A percentile compares a stretch with the other conserved stretches of the same genome.
phyloP scores from a whole-genome alignment of 2,329 filamentous ascomycete genomes.

The Paecilomyces dactylethromorphus region DNA sequence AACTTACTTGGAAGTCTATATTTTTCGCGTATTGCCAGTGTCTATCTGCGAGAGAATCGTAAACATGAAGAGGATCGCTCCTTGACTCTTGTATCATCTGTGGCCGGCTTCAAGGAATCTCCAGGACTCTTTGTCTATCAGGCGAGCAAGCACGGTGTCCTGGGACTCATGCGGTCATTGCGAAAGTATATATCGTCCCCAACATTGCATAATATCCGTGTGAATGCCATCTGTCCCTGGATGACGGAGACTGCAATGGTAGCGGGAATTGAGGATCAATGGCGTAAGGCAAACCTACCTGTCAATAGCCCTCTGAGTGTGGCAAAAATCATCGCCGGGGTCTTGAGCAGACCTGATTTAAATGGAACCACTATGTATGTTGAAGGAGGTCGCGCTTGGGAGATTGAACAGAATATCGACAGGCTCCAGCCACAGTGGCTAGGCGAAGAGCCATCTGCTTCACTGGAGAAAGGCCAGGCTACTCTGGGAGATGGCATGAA shows the following conservation, averaged over 20 bases:
- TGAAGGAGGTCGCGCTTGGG: slow-evolving; percentile 38
- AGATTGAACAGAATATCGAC: slow-evolving; percentile 38
- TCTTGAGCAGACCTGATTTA: slow-evolving; percentile 26
- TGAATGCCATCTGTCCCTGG: slow-evolving; percentile 42
- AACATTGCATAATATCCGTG: slow-evolving; percentile 32
- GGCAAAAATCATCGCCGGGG: slow-evolving; percentile 30
- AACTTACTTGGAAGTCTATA: slow-evolving; percentile 43
- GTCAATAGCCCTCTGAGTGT: slow-evolving; percentile 36
- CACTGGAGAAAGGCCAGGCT: slow-evolving; percentile 29
- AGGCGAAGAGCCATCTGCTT: slow-evolving; percentile 30
- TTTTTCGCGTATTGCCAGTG: slow-evolving; percentile 44
- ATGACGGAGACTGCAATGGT: slow-evolving; percentile 35
- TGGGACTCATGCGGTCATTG: slow-evolving; percentile 44
- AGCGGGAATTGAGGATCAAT: slow-evolving; percentile 27
- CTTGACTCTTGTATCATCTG: slow-evolving; percentile 39
- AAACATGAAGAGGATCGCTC: slow-evolving; percentile 30
- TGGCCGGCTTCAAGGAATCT: slow-evolving; percentile 44
- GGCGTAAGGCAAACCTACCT: slow-evolving; percentile 33
- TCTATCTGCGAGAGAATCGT: slow-evolving; percentile 41
- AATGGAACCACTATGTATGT: slow-evolving; percentile 39
- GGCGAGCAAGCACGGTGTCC: slow-evolving; percentile 45
- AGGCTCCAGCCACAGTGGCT: slow-evolving; percentile 38
- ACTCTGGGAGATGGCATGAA: slow-evolving; percentile 16
- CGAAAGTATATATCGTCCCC: slow-evolving; percentile 30
- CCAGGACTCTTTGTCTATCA: slow-evolving; percentile 44